Percentiles rank a stretch among this genome's conserved stretches.
Conservation (phyloP, 495 filamentous ascomycete genomes). For the Cenococcum geophilum region DNA sequence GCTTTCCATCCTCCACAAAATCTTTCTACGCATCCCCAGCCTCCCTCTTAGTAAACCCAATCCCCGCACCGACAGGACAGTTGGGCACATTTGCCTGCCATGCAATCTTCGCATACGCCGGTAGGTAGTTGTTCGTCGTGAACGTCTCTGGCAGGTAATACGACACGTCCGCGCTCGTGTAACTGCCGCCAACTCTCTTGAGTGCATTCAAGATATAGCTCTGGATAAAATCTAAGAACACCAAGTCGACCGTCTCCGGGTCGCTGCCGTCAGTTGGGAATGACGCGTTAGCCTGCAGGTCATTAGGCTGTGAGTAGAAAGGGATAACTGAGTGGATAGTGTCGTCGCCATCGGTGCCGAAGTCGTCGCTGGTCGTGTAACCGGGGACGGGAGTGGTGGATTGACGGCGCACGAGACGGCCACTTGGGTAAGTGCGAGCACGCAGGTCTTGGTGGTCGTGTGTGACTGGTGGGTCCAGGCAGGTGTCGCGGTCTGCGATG, state of each 20-base stretch:
- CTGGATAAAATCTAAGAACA: slow-evolving; percentile 38
- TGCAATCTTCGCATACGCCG: slow-evolving; percentile 42
- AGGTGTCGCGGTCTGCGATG: slow-evolving; percentile 37
- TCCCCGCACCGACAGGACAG: slow-evolving; percentile 39
- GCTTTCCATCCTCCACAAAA: too few species aligned
- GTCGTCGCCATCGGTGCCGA: slow-evolving; percentile 41
- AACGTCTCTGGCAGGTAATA: slow-evolving; percentile 43
- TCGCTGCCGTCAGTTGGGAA: slow-evolving; percentile 33
- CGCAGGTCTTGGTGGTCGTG: slow-evolving; percentile 17
- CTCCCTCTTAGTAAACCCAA: slow-evolving; percentile 21
- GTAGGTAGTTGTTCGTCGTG: slow-evolving; percentile 47
- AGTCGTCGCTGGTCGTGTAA: slow-evolving; percentile 43
- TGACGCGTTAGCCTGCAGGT: slow-evolving; percentile 34
- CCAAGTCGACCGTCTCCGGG: slow-evolving; percentile 33
- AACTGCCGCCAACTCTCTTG: slow-evolving; percentile 39
- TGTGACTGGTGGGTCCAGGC: slow-evolving; percentile 38
- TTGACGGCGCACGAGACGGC: slow-evolving; percentile 42
- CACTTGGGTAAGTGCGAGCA: not conserved
- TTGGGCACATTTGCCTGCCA: slow-evolving; percentile 47
- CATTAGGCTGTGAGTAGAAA: slow-evolving; percentile 24
- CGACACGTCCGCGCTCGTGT: slow-evolving; percentile 37
- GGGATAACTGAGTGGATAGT: slow-evolving; percentile 35
- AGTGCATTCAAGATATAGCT: slow-evolving; percentile 34
- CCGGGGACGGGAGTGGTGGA: slow-evolving; percentile 35
- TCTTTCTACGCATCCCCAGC: not conserved